phyloP scores from a whole-genome alignment of 2,329 filamentous ascomycete genomes.

The Pseudogymnoascus verrucosus region DNA sequence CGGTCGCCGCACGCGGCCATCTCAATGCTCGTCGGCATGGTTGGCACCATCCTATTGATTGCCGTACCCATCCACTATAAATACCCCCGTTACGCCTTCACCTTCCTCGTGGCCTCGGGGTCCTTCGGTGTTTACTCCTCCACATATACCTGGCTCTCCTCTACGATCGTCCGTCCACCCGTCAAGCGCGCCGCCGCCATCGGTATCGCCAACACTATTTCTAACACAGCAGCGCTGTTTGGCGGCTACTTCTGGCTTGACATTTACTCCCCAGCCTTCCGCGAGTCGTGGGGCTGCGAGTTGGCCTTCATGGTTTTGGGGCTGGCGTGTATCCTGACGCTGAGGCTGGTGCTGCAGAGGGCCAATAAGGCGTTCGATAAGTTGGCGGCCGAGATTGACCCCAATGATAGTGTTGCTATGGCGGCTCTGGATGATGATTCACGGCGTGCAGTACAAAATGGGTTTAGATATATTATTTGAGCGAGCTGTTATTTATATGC shows the following conservation, averaged over 20 bases:
- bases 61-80: background rate
- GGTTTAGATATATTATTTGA: slow-evolving; percentile 10
- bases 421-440: slow-evolving; percentile 7
- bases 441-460: slow-evolving; percentile 1
- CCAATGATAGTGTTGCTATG: background rate
- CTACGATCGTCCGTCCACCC: slow-evolving; percentile 2
- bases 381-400: background rate
- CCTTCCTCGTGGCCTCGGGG: slow-evolving; percentile 8
- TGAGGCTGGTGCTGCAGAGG: background rate
- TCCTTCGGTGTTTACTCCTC: slow-evolving; percentile 12
- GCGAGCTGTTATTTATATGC: background rate
- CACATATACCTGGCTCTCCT: slow-evolving; percentile 12
- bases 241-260: slow-evolving; percentile 17
- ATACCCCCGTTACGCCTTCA: slow-evolving; percentile 13
- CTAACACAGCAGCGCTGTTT: slow-evolving; percentile 15
- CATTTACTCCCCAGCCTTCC: slow-evolving; percentile 11
- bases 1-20: slow-evolving; percentile 14
- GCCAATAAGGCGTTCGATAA: background rate
- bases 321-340: background rate
- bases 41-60: slow-evolving; percentile 11
- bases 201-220: slow-evolving; percentile 12
- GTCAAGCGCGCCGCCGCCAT: slow-evolving; percentile 15
- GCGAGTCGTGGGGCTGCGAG: slow-evolving; percentile 11
- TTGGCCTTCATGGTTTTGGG: slow-evolving; percentile 4
- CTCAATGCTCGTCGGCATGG: slow-evolving; percentile 11